These are phyloP conservation scores for Triticum monococcum DNA, from an alignment of 176 grass and related monocot genomes.

Conservation along the genomic window DNA sequence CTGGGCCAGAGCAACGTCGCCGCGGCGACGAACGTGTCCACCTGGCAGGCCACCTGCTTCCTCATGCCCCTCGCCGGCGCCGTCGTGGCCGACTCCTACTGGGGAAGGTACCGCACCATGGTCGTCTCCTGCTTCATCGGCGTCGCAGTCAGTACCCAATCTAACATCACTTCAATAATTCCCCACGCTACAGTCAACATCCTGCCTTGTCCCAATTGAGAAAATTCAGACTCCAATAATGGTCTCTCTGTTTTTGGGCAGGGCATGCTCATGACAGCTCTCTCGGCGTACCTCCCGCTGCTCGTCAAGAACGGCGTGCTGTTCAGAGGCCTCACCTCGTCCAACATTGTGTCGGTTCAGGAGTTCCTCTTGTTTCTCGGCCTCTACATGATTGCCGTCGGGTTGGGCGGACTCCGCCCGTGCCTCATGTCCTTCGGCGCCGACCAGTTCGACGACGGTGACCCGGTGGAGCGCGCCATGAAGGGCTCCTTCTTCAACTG, in stretches of 20 bases:
- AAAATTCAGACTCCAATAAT: neutral
- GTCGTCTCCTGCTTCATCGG: neutral
- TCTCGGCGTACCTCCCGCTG: constrained; percentile 29
- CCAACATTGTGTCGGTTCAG: neutral
- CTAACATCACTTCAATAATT: too few species aligned
- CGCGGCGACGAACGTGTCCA: constrained; percentile 25
- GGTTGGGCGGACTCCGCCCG: constrained; percentile 33
- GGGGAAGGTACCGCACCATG: constrained; percentile 46
- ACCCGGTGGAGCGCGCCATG: neutral
- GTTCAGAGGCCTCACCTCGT: too few species aligned
- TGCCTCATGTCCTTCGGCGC: constrained; percentile 50
- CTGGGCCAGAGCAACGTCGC: constrained; percentile 29
- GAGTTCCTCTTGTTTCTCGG: constrained; percentile 11
- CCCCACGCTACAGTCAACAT: too few species aligned
- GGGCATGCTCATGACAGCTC: constrained; percentile 31
- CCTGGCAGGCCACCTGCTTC: constrained; percentile 42
- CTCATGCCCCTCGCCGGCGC: constrained; percentile 34
- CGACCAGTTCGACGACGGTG: constrained; percentile 50
- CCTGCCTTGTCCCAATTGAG: too few species aligned
- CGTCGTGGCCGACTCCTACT: constrained; percentile 37
- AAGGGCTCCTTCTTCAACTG: constrained; percentile 21
- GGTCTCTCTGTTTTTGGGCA: neutral
- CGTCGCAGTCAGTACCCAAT: neutral
- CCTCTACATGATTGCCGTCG: constrained; percentile 41
- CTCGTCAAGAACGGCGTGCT: neutral